Evolutionary conservation across 2,329 filamentous ascomycete species (phyloP).

Genomic region (Talaromyces sp.): DNA sequence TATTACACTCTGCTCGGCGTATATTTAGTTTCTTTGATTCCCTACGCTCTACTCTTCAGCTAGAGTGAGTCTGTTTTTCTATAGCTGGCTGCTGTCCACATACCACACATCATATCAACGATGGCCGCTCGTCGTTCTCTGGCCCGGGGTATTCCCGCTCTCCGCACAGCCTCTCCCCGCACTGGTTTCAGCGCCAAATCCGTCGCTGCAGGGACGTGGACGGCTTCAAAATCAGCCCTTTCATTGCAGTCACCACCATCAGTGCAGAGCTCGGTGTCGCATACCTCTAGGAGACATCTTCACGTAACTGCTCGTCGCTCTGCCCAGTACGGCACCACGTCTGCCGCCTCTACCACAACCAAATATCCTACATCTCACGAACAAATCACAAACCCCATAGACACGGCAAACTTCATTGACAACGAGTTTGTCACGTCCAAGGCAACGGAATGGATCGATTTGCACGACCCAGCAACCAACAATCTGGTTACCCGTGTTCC

Average conservation of each 20-base stretch:
- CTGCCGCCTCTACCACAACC: conserved; percentile 46
- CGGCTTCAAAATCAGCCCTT: neutral
- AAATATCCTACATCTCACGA: conserved; percentile 55
- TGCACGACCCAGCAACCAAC: conserved; percentile 62
- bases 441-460: conserved; percentile 58
- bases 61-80: neutral
- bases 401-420: conserved; percentile 61
- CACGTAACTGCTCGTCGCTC: conserved; percentile 52
- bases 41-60: too few species aligned
- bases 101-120: conserved; percentile 12
- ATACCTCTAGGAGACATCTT: conserved; percentile 23
- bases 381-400: conserved; percentile 49
- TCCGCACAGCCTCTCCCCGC: conserved; percentile 35
- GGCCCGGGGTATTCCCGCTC: conserved; percentile 34
- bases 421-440: conserved; percentile 57
- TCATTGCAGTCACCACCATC: neutral
- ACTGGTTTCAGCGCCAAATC: conserved; percentile 25
- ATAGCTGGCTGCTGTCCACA: neutral
- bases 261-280: neutral
- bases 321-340: conserved; percentile 46
- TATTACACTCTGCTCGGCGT: neutral
- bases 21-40: neutral
- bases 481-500: conserved; percentile 62
- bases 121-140: conserved; percentile 38
- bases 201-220: conserved; percentile 14